Conservation (phyloP, 73 alveolate species). For the Chromera velia region DNA sequence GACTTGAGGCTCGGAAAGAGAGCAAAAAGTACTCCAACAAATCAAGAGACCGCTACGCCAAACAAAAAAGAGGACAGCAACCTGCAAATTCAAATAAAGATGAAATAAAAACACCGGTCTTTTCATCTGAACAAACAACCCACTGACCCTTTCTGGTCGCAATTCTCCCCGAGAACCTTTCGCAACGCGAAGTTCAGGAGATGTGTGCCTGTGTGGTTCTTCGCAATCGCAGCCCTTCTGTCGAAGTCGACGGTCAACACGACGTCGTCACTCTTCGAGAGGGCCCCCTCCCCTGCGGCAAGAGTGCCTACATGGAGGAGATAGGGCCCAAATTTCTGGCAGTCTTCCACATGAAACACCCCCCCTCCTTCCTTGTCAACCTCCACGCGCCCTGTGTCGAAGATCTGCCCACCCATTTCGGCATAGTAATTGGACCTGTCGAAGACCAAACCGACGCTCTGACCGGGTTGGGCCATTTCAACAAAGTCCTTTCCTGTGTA, state of each 20-base stretch:
- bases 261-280: neutral
- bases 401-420: constrained; percentile 46
- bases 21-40: no score
- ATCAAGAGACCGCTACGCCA: no score
- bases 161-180: constrained; percentile 36
- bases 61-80: no score
- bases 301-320: neutral
- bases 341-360: neutral
- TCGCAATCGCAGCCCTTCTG: constrained; percentile 30
- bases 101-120: no score
- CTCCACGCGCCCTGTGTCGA: constrained; percentile 26
- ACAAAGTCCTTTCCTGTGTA: no score
- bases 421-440: constrained; percentile 34
- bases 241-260: constrained; percentile 22
- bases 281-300: neutral
- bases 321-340: constrained; percentile 1
- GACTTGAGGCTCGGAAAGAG: no score
- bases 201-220: constrained; percentile 50
- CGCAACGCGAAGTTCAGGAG: constrained; percentile 35
- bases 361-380: neutral
- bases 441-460: constrained; percentile 39
- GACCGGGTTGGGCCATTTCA: no score
- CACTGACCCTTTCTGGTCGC: constrained; percentile 41
- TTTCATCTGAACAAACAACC: no score
- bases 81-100: no score